Evolutionary conservation across 306 rosid genomes (phyloP).

Genomic region (Cucumis hystrix): DNA sequence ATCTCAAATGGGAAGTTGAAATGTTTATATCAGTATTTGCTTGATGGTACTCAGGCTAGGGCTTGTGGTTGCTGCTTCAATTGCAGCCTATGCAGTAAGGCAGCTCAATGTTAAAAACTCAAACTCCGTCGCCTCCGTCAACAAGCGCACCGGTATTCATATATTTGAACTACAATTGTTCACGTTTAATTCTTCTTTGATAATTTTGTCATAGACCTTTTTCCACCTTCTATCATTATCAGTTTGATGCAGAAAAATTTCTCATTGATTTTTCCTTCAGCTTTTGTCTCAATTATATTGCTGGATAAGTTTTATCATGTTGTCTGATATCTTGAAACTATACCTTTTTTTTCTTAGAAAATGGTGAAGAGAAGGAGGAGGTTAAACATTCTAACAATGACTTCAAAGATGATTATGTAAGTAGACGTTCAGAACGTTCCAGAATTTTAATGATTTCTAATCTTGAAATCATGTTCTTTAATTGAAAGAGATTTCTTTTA

Average conservation of each 20-base stretch:
- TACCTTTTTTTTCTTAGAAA: slow-evolving; percentile 23
- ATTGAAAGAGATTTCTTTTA: slow-evolving; percentile 15
- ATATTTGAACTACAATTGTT: neutral
- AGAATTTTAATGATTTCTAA: neutral
- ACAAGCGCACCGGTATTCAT: slow-evolving; percentile 32
- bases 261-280: neutral
- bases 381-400: slow-evolving; percentile 31
- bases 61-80: slow-evolving; percentile 77
- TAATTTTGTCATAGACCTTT: neutral
- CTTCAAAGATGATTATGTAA: slow-evolving; percentile 43
- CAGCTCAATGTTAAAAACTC: slow-evolving; percentile 41
- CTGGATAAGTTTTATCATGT: neutral
- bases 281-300: neutral
- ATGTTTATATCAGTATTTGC: slow-evolving; percentile 13
- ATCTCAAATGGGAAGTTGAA: slow-evolving; percentile 20
- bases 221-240: neutral
- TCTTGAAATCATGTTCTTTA: neutral
- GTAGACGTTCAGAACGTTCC: slow-evolving; percentile 7
- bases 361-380: slow-evolving; percentile 42
- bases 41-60: slow-evolving; percentile 77
- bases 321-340: neutral
- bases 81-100: slow-evolving; percentile 65
- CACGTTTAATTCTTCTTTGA: neutral
- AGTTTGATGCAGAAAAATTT: neutral
- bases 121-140: slow-evolving; percentile 12